Conservation (phyloP, 2,329 filamentous ascomycete species). For the Orbilia javanica region DNA sequence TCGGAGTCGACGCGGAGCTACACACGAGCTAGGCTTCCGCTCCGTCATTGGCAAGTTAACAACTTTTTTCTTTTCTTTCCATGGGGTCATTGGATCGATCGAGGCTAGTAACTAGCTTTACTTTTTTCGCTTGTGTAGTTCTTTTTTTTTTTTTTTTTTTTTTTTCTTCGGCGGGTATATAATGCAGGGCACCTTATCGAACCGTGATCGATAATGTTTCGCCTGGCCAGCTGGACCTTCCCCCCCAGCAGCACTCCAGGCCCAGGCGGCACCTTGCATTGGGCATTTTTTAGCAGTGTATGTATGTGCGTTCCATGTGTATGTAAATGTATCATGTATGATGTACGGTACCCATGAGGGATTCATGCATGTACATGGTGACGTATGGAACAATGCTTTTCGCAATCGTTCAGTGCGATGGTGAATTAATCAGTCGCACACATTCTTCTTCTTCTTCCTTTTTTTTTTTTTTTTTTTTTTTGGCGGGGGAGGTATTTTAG, state of each 20-base stretch:
- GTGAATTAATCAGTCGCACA: too few species aligned
- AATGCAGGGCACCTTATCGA: constrained; percentile 7
- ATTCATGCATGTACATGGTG: not conserved
- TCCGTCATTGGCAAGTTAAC: constrained; percentile 42
- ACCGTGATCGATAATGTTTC: not conserved
- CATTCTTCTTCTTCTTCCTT: too few species aligned
- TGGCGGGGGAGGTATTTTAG: too few species aligned
- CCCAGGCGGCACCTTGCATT: not conserved
- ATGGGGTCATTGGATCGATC: not conserved
- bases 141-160: not conserved
- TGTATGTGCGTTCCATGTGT: not conserved
- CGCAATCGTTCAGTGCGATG: not conserved
- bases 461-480: too few species aligned
- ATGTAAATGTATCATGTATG: not conserved
- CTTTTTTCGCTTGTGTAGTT: too few species aligned
- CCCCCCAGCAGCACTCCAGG: not conserved
- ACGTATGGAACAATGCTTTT: not conserved
- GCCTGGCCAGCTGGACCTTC: not conserved
- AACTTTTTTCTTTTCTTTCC: not conserved
- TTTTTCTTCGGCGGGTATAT: not conserved
- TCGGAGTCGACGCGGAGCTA: constrained; percentile 30
- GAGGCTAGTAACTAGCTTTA: not conserved
- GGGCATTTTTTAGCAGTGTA: not conserved
- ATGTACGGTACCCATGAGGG: not conserved
- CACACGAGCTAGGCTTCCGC: constrained; percentile 48